These are phyloP conservation scores for Monosporascus sp. DNA, from an alignment of 2,329 filamentous ascomycete species.

Conservation along the genomic window DNA sequence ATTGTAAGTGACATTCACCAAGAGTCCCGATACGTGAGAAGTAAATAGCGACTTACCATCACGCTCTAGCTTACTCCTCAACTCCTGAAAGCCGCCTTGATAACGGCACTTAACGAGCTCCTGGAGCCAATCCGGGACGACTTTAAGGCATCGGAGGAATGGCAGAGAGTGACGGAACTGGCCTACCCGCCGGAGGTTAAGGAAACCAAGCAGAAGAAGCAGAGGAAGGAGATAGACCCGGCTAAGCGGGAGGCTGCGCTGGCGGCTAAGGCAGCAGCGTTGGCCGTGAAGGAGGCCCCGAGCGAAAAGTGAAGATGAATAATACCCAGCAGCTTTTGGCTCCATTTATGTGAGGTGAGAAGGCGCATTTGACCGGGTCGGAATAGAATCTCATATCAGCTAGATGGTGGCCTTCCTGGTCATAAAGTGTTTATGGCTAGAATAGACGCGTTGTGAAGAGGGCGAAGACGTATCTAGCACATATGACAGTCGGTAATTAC, in stretches of 20 bases:
- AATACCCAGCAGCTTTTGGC: slow-evolving; percentile 5
- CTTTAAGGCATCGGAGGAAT: slow-evolving; percentile 67
- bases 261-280: slow-evolving; percentile 14
- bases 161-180: slow-evolving; percentile 70
- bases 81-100: slow-evolving; percentile 78
- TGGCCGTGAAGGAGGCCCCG: slow-evolving; percentile 14
- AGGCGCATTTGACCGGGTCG: slow-evolving; percentile 7
- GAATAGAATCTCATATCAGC: background rate
- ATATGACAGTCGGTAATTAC: too few relatives aligned
- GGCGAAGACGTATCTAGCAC: background rate
- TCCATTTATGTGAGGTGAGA: background rate
- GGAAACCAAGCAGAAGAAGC: slow-evolving; percentile 60
- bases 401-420: background rate
- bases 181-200: slow-evolving; percentile 73
- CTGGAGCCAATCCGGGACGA: slow-evolving; percentile 72
- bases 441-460: background rate
- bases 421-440: too few relatives aligned
- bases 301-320: slow-evolving; percentile 7
- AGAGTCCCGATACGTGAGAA: slow-evolving; percentile 8
- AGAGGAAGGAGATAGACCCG: slow-evolving; percentile 63
- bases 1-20: slow-evolving; percentile 48
- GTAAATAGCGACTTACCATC: slow-evolving; percentile 9
- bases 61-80: slow-evolving; percentile 67
- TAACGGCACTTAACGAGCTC: slow-evolving; percentile 66
- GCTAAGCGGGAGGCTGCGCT: slow-evolving; percentile 16